Percentiles rank a stretch among this genome's conserved stretches.
Evolutionary conservation across 140 eudicot genomes (phyloP).

Genomic region (Anethum foeniculum): DNA sequence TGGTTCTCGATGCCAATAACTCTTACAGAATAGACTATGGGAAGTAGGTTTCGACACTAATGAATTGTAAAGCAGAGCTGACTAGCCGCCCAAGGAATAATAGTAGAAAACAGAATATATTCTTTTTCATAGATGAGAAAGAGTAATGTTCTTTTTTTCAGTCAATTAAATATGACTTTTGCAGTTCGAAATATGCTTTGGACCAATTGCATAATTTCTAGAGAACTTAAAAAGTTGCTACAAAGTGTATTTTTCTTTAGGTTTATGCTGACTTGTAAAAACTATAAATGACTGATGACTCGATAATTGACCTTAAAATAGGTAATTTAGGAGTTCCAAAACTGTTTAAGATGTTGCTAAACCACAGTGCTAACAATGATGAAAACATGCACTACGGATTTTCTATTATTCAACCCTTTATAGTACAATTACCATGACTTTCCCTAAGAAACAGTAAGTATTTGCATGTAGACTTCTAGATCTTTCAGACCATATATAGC

Average conservation of each 20-base stretch:
- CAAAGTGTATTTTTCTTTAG: background rate
- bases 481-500: background rate
- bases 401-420: background rate
- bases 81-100: background rate
- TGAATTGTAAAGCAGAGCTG: background rate
- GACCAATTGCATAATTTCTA: background rate
- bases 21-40: background rate
- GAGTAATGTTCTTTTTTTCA: background rate
- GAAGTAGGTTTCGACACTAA: background rate
- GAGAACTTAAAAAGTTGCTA: background rate
- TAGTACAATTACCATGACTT: background rate
- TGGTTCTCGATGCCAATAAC: background rate
- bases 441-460: background rate
- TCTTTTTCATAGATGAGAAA: background rate
- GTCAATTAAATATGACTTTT: background rate
- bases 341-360: background rate
- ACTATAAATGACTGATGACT: background rate
- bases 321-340: background rate
- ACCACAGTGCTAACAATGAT: background rate
- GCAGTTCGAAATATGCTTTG: background rate
- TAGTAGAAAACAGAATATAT: background rate
- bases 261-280: background rate
- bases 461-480: background rate
- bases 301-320: background rate
- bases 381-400: background rate